A percentile compares a stretch with the other conserved stretches of the same genome.
phyloP scores from a whole-genome alignment of 2,329 filamentous ascomycete species.

The Penicillium brevicompactum region DNA sequence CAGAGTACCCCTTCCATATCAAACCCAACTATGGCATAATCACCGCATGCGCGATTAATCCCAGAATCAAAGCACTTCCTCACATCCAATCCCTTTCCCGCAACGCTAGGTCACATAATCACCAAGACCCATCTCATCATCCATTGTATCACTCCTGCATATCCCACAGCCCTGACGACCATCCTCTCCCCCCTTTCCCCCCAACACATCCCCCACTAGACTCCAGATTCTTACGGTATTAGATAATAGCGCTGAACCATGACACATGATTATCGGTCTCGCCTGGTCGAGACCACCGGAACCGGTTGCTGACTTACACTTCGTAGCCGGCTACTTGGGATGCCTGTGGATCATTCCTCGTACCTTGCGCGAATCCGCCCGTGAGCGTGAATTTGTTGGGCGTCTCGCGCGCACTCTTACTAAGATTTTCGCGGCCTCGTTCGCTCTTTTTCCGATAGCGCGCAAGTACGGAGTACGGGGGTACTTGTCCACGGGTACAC shows the following conservation, averaged over 20 bases:
- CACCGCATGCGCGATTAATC: conserved; percentile 2
- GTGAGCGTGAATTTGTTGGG: neutral
- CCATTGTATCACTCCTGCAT: neutral
- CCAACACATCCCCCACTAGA: neutral
- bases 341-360: too few species aligned
- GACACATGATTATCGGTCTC: conserved; percentile 23
- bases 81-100: neutral
- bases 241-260: conserved; percentile 22
- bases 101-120: neutral
- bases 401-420: neutral
- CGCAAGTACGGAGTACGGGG: too few species aligned
- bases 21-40: neutral
- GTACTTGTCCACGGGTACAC: too few species aligned
- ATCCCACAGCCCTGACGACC: neutral
- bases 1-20: neutral
- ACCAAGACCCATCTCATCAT: neutral
- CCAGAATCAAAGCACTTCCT: neutral
- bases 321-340: neutral
- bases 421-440: neutral
- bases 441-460: too few species aligned
- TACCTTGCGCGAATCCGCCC: too few species aligned
- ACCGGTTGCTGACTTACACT: conserved; percentile 2
- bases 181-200: neutral
- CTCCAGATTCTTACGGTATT: conserved; percentile 11
- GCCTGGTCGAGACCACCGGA: conserved; percentile 18